phyloP scores from a whole-genome alignment of 139 green algal genomes.

The Coelastrella sp. region DNA sequence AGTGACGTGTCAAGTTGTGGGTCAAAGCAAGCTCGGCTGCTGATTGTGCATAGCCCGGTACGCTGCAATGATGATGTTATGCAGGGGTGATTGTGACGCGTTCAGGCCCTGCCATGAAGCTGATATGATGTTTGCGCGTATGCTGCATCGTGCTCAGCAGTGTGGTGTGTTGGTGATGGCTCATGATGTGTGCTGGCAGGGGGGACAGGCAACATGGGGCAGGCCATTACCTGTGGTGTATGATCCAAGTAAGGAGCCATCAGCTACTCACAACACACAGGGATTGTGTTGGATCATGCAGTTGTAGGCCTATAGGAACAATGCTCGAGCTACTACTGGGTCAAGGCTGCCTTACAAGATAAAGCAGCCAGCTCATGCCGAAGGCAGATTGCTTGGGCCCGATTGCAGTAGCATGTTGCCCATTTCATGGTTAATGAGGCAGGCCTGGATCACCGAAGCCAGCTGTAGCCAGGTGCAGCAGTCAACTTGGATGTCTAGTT shows the following conservation, averaged over 20 bases:
- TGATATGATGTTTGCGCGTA: conserved; percentile 48
- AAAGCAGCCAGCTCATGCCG: no score
- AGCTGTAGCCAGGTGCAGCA: no score
- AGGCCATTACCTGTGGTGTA: conserved; percentile 53
- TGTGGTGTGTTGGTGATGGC: conserved; percentile 54
- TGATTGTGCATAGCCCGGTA: background rate
- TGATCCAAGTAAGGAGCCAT: background rate
- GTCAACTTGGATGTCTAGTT: no score
- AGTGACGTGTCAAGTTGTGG: background rate
- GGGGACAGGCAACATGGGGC: conserved; percentile 34
- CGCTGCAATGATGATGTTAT: background rate
- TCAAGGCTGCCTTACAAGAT: no score
- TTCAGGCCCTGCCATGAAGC: conserved; percentile 62
- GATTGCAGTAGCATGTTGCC: no score
- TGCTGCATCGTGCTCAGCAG: conserved; percentile 45
- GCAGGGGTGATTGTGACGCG: conserved; percentile 49
- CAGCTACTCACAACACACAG: background rate
- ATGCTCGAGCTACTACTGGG: no score
- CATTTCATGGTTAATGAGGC: no score
- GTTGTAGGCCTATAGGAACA: no score
- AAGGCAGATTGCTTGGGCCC: no score
- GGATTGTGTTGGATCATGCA: background rate
- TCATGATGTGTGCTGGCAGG: conserved; percentile 51
- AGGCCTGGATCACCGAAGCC: no score
- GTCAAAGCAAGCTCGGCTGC: background rate